Base-by-base conservation (phyloP, 2,329 filamentous ascomycete genomes). In the Penicillium sp. region DNA sequence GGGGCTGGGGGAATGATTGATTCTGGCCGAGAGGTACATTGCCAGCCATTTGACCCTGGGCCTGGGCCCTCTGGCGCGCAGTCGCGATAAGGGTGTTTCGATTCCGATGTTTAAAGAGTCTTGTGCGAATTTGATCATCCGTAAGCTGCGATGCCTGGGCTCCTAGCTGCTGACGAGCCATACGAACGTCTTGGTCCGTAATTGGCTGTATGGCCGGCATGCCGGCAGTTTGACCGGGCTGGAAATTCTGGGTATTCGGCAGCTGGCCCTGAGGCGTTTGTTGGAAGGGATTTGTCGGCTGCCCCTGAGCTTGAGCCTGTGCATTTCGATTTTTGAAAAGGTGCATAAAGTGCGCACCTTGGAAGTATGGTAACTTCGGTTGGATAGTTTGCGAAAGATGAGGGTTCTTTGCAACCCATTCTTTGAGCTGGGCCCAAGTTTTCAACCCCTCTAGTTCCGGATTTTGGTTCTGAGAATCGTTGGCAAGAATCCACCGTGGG, bases 391-490 rank as follows among this genome's bases (percentile, higher is more conserved):
- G 69, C 71, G n/a, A n/a, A n/a, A 15, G 72, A 74, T 41, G 78
- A 57, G 4, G 71, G 49, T 83, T 83, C 36, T 76, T 69, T 23
- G 64, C 61, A 13, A 77, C 77, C 72, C 80, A 82, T 46, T 78
- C 69, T 64, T 84, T 85, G 6, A 85, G 69, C 49, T 83, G 78
- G 7, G 76, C 77, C 83, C 83, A 85, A 2, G 76, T 78, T 58
- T 76, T 79, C 20, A 84, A n/a, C n/a, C n/a, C n/a, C n/a, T 70
- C 10, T 78, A 67, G 23, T 75, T 76, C 5, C 82, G 81, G 8
- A 82, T 61, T 29, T 10, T 27, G 26, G 10, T 27, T 27, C 15
- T 71, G 65, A 21, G 68, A 63, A 26, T 65, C 69, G 29, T 64
- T 64, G 46, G 51, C 55, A 26, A 59, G 44, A 73, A 56, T n/a